Percentiles rank a stretch among this genome's conserved stretches.
These are phyloP conservation scores for Paracorniculantispora psalliotae DNA, from an alignment of 2,329 filamentous ascomycete species.

Conservation along the genomic window DNA sequence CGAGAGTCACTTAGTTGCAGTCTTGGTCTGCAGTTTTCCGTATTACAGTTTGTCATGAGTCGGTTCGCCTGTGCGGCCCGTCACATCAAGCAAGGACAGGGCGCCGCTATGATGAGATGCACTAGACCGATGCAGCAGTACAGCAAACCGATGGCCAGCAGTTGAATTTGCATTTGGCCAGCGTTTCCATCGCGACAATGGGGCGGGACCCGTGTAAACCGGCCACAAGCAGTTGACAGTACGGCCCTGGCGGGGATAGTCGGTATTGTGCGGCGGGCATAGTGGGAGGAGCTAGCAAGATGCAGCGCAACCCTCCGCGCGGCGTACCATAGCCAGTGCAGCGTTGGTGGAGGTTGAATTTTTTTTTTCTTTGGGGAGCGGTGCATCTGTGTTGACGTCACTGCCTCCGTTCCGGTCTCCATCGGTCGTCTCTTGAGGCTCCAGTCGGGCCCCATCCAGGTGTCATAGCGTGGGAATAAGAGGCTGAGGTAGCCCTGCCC, in stretches of 20 bases:
- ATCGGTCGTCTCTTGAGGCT: conserved; percentile 10
- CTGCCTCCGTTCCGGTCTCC: conserved; percentile 3
- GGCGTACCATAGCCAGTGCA: neutral
- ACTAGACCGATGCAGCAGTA: neutral
- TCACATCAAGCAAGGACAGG: neutral
- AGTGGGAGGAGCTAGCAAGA: neutral
- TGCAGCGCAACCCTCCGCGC: neutral
- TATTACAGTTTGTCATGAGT: neutral
- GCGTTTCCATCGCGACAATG: neutral
- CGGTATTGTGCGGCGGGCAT: conserved; percentile 4
- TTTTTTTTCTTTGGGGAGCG: neutral
- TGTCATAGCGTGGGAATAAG: conserved; percentile 13
- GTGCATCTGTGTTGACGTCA: conserved; percentile 12
- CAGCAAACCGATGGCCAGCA: neutral
- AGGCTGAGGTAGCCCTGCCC: neutral
- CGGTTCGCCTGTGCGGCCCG: neutral
- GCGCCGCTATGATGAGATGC: neutral
- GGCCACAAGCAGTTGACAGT: neutral
- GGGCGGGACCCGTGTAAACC: neutral
- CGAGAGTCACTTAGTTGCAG: neutral
- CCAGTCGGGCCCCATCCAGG: conserved; percentile 10
- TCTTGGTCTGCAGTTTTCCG: neutral
- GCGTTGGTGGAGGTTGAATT: neutral
- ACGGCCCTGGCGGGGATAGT: neutral
- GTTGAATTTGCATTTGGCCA: neutral